Base-by-base conservation (phyloP, 768 basidiomycete genomes). In the Cubamyces lactineus region DNA sequence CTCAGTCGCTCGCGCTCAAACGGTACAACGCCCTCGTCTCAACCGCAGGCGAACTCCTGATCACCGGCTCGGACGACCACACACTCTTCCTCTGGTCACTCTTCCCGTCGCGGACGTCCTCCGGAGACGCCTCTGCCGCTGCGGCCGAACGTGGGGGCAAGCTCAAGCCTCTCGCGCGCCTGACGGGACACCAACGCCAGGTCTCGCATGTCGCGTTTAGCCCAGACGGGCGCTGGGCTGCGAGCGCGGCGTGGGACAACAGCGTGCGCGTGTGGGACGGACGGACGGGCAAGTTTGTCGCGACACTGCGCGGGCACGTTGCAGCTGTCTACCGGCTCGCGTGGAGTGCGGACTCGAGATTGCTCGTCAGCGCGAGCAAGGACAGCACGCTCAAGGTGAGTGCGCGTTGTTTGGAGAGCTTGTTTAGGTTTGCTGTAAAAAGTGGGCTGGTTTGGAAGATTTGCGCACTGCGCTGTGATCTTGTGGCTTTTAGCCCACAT, bases 21-120 rank as follows among this genome's bases (percentile, higher is more conserved):
- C 88, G 95, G 41, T 98, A 96, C 75, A 87, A 88, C 38, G 77
- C 80, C 6, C 80, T 92, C 59, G 80, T 90, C 19, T 77, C 82
- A 30, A 80, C 71, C 15, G 77, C 74, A 0, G 88, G 93, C 12
- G 96, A 98, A 73, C 80, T 93, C 4, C 79, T 96, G 66, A 96
- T 98, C 73, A 94, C 95, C 5, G 96, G 95, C 21, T 98, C 96
- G 3, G 96, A 99, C 73, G 96, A 99, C 73, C 96, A 98, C 74
- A 99, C 96, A 0, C 86, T 98, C 52, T 98, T 96, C 84, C 84
- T 99, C 13, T 98, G 95, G 96, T 90, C 93, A 34, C 79, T 88
- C 43, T 91, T 94, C 79, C 80, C 86, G 19, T 78, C 74, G 47
- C 66, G 68, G 39, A 62, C 73, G n/a, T 61, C 80, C 28, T 67